A percentile compares a stretch with the other conserved stretches of the same genome.
Conservation (phyloP, 345 rosid species). For the Draba incana region DNA sequence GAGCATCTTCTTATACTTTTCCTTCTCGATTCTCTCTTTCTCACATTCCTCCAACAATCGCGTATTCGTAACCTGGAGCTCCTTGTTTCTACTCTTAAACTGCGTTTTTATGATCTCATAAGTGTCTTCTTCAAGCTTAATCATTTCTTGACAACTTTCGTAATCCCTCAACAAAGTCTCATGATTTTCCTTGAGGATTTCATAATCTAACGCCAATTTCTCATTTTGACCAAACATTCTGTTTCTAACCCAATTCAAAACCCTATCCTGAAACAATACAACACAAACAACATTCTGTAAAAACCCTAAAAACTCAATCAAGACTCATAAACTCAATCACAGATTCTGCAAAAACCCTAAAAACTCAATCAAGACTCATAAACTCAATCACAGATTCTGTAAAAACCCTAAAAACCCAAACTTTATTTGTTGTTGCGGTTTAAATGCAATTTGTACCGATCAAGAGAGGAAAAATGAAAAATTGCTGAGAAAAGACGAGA, state of each 20-base stretch:
- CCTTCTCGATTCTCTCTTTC: conserved; percentile 15
- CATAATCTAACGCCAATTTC: not conserved
- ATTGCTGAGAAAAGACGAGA: not conserved
- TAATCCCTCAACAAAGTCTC: not conserved
- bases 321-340: not conserved
- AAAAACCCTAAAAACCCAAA: not conserved
- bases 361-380: not conserved
- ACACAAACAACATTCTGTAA: not conserved
- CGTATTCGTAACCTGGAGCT: not conserved
- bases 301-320: not conserved
- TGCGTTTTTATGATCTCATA: conserved; percentile 4
- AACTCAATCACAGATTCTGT: not conserved
- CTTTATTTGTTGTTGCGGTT: not conserved
- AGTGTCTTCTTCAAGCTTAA: conserved; percentile 2
- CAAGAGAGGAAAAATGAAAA: too few relatives aligned
- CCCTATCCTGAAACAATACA: conserved; percentile 9
- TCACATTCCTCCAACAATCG: not conserved
- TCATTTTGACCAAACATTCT: conserved; percentile 14
- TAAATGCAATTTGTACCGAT: not conserved
- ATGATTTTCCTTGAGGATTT: conserved; percentile 31
- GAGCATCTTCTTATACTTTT: not conserved
- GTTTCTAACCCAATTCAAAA: not conserved
- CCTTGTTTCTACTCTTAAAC: not conserved
- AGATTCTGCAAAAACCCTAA: not conserved
- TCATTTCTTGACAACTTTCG: not conserved